Conservation (phyloP, 1,284 basidiomycete species). For the Ceratobasidium sp. region DNA sequence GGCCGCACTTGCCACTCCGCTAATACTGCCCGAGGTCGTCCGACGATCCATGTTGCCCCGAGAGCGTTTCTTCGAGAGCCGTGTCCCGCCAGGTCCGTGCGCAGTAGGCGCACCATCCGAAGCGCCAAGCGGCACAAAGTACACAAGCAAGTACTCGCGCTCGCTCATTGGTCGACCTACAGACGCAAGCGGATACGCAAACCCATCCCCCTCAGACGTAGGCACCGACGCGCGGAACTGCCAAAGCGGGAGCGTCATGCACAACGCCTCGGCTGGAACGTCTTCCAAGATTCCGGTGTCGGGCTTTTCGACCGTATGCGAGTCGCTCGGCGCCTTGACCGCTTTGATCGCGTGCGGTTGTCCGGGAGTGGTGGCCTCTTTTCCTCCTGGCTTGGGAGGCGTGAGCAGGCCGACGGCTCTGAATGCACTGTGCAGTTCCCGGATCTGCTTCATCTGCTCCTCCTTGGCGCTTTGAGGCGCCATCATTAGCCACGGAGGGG, state of each 20-base stretch:
- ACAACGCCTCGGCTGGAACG: slow-evolving; percentile 45
- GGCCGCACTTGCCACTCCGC: neutral
- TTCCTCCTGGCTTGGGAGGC: slow-evolving; percentile 24
- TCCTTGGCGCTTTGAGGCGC: slow-evolving; percentile 45
- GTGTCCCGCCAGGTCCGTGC: slow-evolving; percentile 52
- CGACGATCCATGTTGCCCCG: slow-evolving; percentile 37
- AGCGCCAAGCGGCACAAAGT: slow-evolving; percentile 67
- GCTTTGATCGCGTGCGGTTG: slow-evolving; percentile 31
- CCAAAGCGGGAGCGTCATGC: slow-evolving; percentile 46
- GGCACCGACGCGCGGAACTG: slow-evolving; percentile 40
- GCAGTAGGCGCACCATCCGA: slow-evolving; percentile 53
- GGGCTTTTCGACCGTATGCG: neutral
- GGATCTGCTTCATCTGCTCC: slow-evolving; percentile 41
- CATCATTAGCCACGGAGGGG: slow-evolving; percentile 46
- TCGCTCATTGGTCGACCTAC: slow-evolving; percentile 58
- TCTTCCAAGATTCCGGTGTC: slow-evolving; percentile 41
- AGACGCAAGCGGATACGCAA: slow-evolving; percentile 25
- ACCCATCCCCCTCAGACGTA: slow-evolving; percentile 22
- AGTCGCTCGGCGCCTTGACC: slow-evolving; percentile 29
- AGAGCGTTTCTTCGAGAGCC: slow-evolving; percentile 52
- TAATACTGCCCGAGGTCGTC: slow-evolving; percentile 17
- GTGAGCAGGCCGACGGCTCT: slow-evolving; percentile 40
- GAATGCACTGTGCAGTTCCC: slow-evolving; percentile 36
- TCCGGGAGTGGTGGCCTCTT: slow-evolving; percentile 3
- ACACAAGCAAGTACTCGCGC: slow-evolving; percentile 76